Evolutionary conservation across 106 monocot genomes (phyloP).

Genomic region (Phalaenopsis equestris): DNA sequence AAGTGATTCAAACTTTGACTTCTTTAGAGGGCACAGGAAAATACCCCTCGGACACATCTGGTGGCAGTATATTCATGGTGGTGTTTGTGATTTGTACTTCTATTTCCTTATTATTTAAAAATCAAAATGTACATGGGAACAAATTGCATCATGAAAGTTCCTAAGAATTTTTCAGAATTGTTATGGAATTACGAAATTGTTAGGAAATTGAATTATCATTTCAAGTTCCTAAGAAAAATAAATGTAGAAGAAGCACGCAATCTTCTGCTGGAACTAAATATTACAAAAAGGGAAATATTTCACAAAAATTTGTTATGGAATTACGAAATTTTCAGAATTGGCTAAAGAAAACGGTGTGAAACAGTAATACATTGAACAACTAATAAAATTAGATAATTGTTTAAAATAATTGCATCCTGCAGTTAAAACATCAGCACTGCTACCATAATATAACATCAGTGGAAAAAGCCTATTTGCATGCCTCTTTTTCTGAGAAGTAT

Average conservation of each 20-base stretch:
- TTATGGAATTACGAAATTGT: too few relatives aligned
- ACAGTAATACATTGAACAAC: not conserved
- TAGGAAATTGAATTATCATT: not conserved
- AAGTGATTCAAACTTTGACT: too few relatives aligned
- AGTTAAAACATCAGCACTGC: not conserved
- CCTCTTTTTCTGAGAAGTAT: not conserved
- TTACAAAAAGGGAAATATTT: not conserved
- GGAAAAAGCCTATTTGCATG: not conserved
- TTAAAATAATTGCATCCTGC: not conserved
- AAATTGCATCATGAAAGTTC: not conserved
- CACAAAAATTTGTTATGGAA: not conserved
- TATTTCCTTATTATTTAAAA: too few relatives aligned
- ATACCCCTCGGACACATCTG: too few relatives aligned
- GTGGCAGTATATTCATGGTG: too few relatives aligned
- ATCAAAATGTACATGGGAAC: too few relatives aligned
- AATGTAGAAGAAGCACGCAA: not conserved
- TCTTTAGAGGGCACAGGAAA: too few relatives aligned
- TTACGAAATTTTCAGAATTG: not conserved
- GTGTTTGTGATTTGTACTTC: too few relatives aligned
- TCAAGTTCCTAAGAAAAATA: not conserved
- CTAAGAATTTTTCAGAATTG: too few relatives aligned
- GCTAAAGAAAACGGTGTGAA: not conserved
- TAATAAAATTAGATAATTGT: not conserved
- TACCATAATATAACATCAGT: not conserved
- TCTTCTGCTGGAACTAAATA: not conserved